Evolutionary conservation across 108 stramenopile genomes (phyloP).

Genomic region (Cyclotella kingstonii): DNA sequence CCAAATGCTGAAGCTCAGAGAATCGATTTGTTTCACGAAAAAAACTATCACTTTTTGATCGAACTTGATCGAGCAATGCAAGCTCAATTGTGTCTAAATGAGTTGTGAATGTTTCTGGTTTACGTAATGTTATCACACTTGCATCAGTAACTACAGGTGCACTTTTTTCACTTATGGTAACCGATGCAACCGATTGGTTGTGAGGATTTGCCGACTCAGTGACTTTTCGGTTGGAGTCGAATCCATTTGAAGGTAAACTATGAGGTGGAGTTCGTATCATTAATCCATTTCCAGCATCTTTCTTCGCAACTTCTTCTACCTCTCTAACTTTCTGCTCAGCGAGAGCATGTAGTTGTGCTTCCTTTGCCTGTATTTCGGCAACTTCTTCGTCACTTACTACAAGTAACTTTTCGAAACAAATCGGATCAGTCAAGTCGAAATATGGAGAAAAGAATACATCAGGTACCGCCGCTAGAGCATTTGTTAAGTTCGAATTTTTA

Average conservation of each 20-base stretch:
- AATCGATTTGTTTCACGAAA: slow-evolving; percentile 89
- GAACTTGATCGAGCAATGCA: slow-evolving; percentile 75
- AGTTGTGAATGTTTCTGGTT: slow-evolving; percentile 65
- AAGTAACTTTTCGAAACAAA: slow-evolving; percentile 68
- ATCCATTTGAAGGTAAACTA: slow-evolving; percentile 1
- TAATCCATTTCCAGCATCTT: slow-evolving; percentile 34
- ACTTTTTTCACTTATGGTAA: slow-evolving; percentile 29
- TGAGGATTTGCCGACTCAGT: slow-evolving; percentile 8
- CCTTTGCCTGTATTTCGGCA: slow-evolving; percentile 39
- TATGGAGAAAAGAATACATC: slow-evolving; percentile 61
- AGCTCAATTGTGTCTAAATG: slow-evolving; percentile 80
- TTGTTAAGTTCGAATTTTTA: slow-evolving; percentile 9
- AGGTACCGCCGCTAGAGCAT: slow-evolving; percentile 52
- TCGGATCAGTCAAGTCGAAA: slow-evolving; percentile 80
- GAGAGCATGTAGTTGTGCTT: slow-evolving; percentile 39
- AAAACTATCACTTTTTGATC: slow-evolving; percentile 68
- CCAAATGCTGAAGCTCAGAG: slow-evolving; percentile 63
- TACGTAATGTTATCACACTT: slow-evolving; percentile 57
- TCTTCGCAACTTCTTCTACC: slow-evolving; percentile 38
- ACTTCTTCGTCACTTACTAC: slow-evolving; percentile 47
- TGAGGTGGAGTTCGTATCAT: slow-evolving; percentile 14
- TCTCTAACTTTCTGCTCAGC: slow-evolving; percentile 45
- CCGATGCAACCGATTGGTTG: slow-evolving; percentile 17
- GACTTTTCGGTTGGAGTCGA: too few species aligned
- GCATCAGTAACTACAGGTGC: slow-evolving; percentile 41